Conservation (phyloP, 257 asterid genomes). For the Penstemon barbatus region DNA sequence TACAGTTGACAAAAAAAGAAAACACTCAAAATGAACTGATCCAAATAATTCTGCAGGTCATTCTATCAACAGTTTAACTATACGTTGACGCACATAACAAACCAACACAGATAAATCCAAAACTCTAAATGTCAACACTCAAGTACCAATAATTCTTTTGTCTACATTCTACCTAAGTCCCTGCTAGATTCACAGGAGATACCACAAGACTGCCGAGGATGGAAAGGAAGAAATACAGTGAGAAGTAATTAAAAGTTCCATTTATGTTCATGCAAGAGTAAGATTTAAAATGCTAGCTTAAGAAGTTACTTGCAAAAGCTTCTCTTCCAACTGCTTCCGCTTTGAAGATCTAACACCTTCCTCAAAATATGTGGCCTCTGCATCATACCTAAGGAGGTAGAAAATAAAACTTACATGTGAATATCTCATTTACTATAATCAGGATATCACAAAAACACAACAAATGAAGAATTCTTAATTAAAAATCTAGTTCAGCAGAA, state of each 20-base stretch:
- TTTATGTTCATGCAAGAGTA: conserved; percentile 10
- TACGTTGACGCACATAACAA: neutral
- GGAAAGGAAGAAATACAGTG: conserved; percentile 5
- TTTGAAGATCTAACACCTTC: conserved; percentile 85
- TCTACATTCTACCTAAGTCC: conserved; percentile 10
- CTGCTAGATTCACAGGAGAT: conserved; percentile 7
- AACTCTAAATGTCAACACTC: conserved; percentile 16
- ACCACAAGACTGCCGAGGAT: conserved; percentile 12
- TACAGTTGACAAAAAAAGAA: neutral
- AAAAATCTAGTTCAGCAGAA: conserved; percentile 18
- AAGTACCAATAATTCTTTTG: neutral
- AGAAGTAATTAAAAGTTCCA: conserved; percentile 1
- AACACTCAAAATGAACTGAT: neutral
- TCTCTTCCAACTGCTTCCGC: conserved; percentile 87
- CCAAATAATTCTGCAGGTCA: neutral
- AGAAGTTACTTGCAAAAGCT: conserved; percentile 75
- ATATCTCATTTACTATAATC: conserved; percentile 19
- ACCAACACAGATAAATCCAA: neutral
- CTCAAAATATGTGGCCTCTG: conserved; percentile 86
- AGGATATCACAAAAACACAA: conserved; percentile 16
- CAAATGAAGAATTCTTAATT: neutral
- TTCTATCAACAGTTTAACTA: conserved; percentile 8
- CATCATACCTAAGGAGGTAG: conserved; percentile 66
- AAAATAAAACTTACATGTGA: conserved; percentile 13
- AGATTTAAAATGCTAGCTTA: conserved; percentile 8